Conservation (phyloP, 306 rosid species). For the Sicyos baderoa region DNA sequence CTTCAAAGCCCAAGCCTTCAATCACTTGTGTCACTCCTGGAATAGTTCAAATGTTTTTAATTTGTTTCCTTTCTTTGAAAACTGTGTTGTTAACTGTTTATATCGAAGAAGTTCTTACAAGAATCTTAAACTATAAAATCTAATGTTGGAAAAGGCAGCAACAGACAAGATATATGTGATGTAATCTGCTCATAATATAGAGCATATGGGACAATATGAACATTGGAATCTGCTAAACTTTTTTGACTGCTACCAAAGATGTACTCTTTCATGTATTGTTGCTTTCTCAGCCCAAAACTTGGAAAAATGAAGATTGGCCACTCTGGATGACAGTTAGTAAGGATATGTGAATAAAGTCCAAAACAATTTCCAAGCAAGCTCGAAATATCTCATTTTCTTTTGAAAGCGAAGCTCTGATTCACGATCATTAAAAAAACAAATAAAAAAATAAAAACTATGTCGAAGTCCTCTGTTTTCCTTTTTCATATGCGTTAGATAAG, state of each 20-base stretch:
- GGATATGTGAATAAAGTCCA: not conserved
- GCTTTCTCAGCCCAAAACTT: not conserved
- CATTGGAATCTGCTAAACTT: constrained; percentile 9
- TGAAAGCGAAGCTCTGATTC: too few species aligned
- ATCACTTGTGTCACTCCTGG: too few species aligned
- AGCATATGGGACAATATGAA: constrained; percentile 3
- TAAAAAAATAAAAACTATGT: too few species aligned
- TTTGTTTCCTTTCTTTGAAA: not conserved
- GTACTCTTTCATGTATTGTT: not conserved
- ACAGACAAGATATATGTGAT: not conserved
- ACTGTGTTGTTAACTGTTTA: not conserved
- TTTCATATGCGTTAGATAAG: not conserved
- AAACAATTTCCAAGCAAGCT: not conserved
- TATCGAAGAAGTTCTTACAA: not conserved
- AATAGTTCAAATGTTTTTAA: not conserved
- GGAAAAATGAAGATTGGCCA: not conserved
- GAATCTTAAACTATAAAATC: not conserved
- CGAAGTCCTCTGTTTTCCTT: not conserved
- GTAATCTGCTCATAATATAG: not conserved
- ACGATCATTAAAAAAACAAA: too few species aligned
- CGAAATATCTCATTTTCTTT: not conserved
- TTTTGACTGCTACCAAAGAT: not conserved
- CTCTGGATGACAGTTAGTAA: not conserved
- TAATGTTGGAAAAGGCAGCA: not conserved
- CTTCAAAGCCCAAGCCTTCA: too few species aligned